Base-by-base conservation (phyloP, 345 rosid species). In the Arabidopsis suecica region DNA sequence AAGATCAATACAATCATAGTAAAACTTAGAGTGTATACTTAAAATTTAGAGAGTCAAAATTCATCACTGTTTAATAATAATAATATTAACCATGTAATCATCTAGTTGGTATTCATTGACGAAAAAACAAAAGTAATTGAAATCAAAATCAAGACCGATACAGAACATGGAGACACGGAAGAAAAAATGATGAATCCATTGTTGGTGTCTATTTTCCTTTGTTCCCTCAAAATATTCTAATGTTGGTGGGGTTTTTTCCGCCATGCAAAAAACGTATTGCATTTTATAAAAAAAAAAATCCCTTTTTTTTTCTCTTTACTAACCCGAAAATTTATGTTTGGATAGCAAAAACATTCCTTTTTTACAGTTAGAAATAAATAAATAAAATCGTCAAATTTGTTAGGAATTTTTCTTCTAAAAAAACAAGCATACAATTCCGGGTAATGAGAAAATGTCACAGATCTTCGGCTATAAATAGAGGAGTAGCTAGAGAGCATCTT, bases 381-480 rank as follows among this genome's bases (percentile, higher is more conserved):
- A 59, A 55, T 11, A 55, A 32, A 33, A 13, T 16, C 33, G 28
- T 40, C 70, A 63, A 18, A 73, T 62, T 42, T 64, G 0, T 22
- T 41, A 73, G 45, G 69, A 38, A 41, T 3, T 36, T 8, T 14
- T 32, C 9, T 1, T 34, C 25, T 25, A 40, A 49, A 73, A 34
- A 48, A 61, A 58, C 54, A 59, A 75, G 68, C 44, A 74, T 38
- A 67, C 34, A 41, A 33, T 7, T 65, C 37, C 68, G 9, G 7
- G 61, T 30, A 23, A 75, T 7, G 36, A 59, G 36, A 60, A 60
- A 57, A 66, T 47, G 60, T 37, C 72, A 38, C 28, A 12, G 6
- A 60, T 33, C 41, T 30, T 40, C 7, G 28, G 47, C 60, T 75
- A 75, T 75, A 75, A 60, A 68, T 68, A 68, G 56, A 8, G 38